phyloP scores from a whole-genome alignment of 208 protist genomes.

The Herpetomonas tarakana region DNA sequence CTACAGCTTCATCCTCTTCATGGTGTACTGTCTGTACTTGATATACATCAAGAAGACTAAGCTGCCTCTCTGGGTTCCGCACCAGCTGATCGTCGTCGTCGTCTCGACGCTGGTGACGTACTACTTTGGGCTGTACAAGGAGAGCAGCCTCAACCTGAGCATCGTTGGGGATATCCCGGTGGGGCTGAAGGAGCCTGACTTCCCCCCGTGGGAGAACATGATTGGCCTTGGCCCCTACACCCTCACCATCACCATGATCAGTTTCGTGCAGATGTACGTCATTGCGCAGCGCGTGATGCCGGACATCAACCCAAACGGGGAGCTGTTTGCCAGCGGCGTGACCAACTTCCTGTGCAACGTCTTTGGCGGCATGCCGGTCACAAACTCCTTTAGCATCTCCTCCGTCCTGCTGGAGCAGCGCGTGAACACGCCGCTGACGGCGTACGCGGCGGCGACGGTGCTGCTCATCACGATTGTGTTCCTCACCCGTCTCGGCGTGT shows the following conservation, averaged over 20 bases:
- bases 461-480: slow-evolving; percentile 44
- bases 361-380: slow-evolving; percentile 48
- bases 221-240: slow-evolving; percentile 52
- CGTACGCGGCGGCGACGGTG: slow-evolving; percentile 28
- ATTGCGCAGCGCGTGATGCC: slow-evolving; percentile 45
- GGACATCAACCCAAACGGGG: slow-evolving; percentile 43
- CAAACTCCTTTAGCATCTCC: slow-evolving; percentile 55
- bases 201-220: slow-evolving; percentile 39
- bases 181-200: slow-evolving; percentile 18
- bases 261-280: slow-evolving; percentile 62
- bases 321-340: slow-evolving; percentile 46
- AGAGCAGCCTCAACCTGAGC: slow-evolving; percentile 12
- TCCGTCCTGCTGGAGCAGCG: slow-evolving; percentile 46
- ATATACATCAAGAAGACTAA: slow-evolving; percentile 41
- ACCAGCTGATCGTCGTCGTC: slow-evolving; percentile 61
- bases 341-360: slow-evolving; percentile 45
- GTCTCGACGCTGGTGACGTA: slow-evolving; percentile 40
- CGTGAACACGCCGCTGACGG: slow-evolving; percentile 38
- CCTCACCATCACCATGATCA: slow-evolving; percentile 50
- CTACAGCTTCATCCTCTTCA: slow-evolving; percentile 44
- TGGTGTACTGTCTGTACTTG: slow-evolving; percentile 42
- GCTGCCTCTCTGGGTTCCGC: slow-evolving; percentile 50
- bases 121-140: slow-evolving; percentile 23
- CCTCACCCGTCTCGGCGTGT: slow-evolving; percentile 39
- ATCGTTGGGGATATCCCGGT: slow-evolving; percentile 40